Base-by-base conservation (phyloP, 257 asterid species). In the Ophiorrhiza pumila region DNA sequence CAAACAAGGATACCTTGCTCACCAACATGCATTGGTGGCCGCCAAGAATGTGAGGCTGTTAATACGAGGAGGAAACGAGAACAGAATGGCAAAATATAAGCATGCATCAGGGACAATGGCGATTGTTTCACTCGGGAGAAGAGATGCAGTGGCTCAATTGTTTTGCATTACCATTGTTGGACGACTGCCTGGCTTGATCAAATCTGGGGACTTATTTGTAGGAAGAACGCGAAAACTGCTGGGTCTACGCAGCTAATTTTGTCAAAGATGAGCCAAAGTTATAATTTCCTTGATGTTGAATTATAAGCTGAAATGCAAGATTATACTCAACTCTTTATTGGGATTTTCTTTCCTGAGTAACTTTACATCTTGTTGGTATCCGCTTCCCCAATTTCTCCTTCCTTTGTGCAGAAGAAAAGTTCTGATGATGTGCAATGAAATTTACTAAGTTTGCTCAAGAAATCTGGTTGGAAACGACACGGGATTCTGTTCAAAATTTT, bases 181-280 rank as follows among this genome's bases (percentile, higher is more conserved):
- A 8, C 95, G 95, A 50, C 0, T 93, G 46, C 95, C 97, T 0
- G 98, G 97, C 17, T 84, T 87, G 75, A 64, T 93, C 11, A 93
- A 93, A 77, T 93, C 98, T 0, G 88, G 90, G 72, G 98, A 91
- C 84, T 77, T 93, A 84, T 93, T 87, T 14, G 96, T 93, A 8
- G 87, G 89, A 39, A 82, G 46, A 64, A 74, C 93, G 4, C 67
- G 97, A 43, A 85, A 83, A 73, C 72, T 72, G 4, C 90, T 87
- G 25, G 98, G 98, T 71, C 82, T 93, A 46, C 84, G 71, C 60
- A n/a, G n/a, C n/a, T n/a, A n/a, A n/a, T n/a, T n/a, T n/a, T n/a
- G n/a, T n/a, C n/a, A n/a, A n/a, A n/a, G n/a, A 27, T 1, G 2
- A 9, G 2, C 52, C 9, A 22, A 1, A 52, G 27, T 4, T 52